Base-by-base conservation (phyloP, 2,329 filamentous ascomycete genomes). In the Blastomyces silverae region DNA sequence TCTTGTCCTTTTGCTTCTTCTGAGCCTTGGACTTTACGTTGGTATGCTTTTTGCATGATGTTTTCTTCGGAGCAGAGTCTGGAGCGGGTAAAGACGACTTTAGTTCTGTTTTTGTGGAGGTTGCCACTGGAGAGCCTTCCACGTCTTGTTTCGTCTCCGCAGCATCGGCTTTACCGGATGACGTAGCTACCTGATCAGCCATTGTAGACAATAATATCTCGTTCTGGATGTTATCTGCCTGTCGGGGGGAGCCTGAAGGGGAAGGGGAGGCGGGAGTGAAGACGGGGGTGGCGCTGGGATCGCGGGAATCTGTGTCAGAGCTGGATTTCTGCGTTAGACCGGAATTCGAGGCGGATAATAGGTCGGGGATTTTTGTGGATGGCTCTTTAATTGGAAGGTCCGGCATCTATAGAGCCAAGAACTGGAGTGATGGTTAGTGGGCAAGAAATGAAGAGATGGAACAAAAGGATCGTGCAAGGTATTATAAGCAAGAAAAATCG, bases 41-140 rank as follows among this genome's bases (percentile, higher is more conserved):
- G 4, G 66, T 25, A 7, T 76, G 73, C 52, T 75, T 76, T 63
- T 76, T 76, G 68, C 73, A 76, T 20, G 66, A 64, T 3, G 69
- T n/a, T 44, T 73, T 70, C 65, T 72, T 74, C 37, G 71, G 37
- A 25, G 70, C 39, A 28, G 65, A 70, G 15, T 76, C 73, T 3
- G 71, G 55, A 37, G 68, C 65, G 11, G 72, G 63, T n/a, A 68
- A 66, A 0, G 68, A 62, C 1, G 69, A 55, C 57, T 70, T 71
- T 34, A 67, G 53, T 15, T 74, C 71, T 17, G 71, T 64, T 61
- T 72, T 73, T 42, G 67, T 67, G 25, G 70, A 53, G 58, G 70
- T 70, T 15, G 72, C 71, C n/a, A 75, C 72, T 13, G 64, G 64
- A 10, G 69, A 46, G 58, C 56, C 71, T 22, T 73, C 70, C 39